Conservation (phyloP, 257 asterid species). For the Lycium barbarum region DNA sequence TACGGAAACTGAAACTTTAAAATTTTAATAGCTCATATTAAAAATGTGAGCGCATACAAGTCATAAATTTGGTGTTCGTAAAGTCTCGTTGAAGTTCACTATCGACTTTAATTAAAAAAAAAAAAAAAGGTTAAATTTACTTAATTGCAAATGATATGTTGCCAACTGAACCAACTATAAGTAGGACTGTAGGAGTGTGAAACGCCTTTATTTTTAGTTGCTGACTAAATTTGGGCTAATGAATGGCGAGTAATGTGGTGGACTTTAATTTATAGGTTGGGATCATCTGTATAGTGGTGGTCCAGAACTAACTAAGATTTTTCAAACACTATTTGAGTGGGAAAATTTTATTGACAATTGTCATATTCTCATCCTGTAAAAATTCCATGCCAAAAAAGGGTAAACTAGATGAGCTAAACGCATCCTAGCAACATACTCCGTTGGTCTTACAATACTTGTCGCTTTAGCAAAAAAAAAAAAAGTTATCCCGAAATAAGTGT, state of each 20-base stretch:
- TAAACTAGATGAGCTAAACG: not conserved
- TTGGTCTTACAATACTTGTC: too few relatives aligned
- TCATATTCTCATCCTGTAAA: not conserved
- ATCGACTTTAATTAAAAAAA: not conserved
- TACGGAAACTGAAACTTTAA: too few relatives aligned
- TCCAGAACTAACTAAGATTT: constrained; percentile 2
- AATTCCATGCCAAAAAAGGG: not conserved
- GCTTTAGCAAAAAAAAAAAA: too few relatives aligned
- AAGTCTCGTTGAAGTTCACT: not conserved
- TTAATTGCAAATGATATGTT: not conserved
- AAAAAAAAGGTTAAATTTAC: not conserved
- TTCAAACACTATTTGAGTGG: not conserved
- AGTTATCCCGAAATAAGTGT: too few relatives aligned
- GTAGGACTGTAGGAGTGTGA: not conserved
- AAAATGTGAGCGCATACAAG: not conserved
- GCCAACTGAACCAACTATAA: not conserved
- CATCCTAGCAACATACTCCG: not conserved
- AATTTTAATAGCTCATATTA: not conserved
- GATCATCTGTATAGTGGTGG: not conserved
- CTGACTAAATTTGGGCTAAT: not conserved
- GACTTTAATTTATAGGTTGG: not conserved
- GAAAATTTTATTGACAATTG: not conserved
- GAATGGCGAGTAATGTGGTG: not conserved
- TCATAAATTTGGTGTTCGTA: too few relatives aligned
- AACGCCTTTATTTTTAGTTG: not conserved